phyloP scores from a whole-genome alignment of 2,329 filamentous ascomycete species.

The Fusarium foetens region DNA sequence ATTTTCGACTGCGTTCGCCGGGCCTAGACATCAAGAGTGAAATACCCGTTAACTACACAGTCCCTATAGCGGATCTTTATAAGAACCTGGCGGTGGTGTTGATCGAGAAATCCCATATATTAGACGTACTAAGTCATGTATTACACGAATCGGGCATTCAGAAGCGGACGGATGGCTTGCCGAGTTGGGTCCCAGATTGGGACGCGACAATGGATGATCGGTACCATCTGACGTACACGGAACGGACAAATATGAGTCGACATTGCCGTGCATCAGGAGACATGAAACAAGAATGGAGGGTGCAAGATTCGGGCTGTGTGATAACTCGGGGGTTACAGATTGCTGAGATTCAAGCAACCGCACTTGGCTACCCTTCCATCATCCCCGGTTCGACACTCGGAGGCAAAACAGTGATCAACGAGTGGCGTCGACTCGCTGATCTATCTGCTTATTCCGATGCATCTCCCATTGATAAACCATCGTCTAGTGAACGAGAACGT shows the following conservation, averaged over 20 bases:
- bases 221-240: neutral
- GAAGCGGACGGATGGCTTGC: neutral
- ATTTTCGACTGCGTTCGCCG: fast-evolving
- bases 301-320: fast-evolving
- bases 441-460: fast-evolving
- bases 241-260: fast-evolving
- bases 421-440: neutral
- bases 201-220: neutral
- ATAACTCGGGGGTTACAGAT: neutral
- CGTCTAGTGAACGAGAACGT: neutral
- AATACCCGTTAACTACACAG: neutral
- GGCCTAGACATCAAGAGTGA: neutral
- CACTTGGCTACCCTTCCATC: neutral
- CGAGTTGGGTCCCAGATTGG: neutral
- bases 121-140: neutral
- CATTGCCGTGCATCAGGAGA: fast-evolving
- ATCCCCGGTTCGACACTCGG: neutral
- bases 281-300: neutral
- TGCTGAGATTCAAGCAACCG: neutral
- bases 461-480: fast-evolving
- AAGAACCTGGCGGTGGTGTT: fast-evolving
- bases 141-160: fast-evolving
- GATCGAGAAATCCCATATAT: neutral
- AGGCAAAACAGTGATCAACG: neutral
- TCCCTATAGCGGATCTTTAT: neutral